Evolutionary conservation across 768 basidiomycete species (phyloP), one percentile per base, ranked within the genome.

Genomic region (Leccinum variicolor): DNA sequence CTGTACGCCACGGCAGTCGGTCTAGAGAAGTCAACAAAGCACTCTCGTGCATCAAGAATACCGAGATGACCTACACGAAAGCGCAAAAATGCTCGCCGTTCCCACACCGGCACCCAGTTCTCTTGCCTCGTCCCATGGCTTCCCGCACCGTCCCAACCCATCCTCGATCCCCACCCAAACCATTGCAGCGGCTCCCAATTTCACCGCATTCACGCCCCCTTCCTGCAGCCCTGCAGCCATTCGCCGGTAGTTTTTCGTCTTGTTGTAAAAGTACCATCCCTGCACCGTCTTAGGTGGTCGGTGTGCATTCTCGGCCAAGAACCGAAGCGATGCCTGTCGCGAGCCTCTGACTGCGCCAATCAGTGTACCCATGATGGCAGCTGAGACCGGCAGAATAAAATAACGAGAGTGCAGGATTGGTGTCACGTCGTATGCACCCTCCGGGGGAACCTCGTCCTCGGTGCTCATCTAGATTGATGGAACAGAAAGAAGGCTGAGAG

Each of bases 221-320:
- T 83, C 85, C 65, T 82, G 83, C 69, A 94, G 69, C 9, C 82
- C 92, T 0, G 81, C 87, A 60, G 85, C 79, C 66, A 92, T 80
- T 63, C 94, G 84, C 64, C 83, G 79, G 78, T 94, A 95, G 77
- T 95, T 95, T 73, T 95, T 96, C 28, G 92, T 94, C 78, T 95
- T 95, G 71, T 92, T 90, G 84, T 96, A 95, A 65, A 92, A 89
- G 73, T 94, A 96, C 93, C 94, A 95, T 57, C 94, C 94, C 63
- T 87, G 84, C 57, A 92, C 81, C 29, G 94, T 96, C 63, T 75
- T 86, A 21, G 93, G 93, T 50, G 89, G 81, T 55, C 91, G 81
- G 73, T 96, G 94, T 46, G 86, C 93, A 70, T 96, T 95, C 73
- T 96, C 93, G n/a, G 92, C 93, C 51, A 94, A 80, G 72, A 90